Evolutionary conservation across 208 protist genomes (phyloP).

Genomic region (Tetramitus jugosus): DNA sequence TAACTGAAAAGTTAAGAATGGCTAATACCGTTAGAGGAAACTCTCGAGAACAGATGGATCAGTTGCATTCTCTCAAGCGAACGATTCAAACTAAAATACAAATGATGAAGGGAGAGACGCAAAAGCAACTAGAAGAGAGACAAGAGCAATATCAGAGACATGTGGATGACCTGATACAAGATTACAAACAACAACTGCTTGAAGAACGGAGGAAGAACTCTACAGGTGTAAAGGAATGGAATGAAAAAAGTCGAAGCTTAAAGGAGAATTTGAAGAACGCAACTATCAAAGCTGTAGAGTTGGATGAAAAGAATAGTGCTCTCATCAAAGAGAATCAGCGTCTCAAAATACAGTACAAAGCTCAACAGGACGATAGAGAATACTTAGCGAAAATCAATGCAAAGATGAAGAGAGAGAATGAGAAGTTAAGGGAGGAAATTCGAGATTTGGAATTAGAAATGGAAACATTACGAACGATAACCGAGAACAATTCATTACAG

Average conservation of each 20-base stretch:
- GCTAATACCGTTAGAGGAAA: neutral
- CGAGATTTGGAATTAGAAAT: neutral
- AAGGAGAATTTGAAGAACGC: neutral
- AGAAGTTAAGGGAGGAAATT: neutral
- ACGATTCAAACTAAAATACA: constrained; percentile 3
- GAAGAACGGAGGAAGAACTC: neutral
- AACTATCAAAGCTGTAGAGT: neutral
- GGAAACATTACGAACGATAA: neutral
- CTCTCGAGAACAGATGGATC: neutral
- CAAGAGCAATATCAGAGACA: neutral
- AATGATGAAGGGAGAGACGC: neutral
- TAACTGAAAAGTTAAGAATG: neutral
- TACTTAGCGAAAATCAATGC: constrained; percentile 4
- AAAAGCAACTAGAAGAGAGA: neutral
- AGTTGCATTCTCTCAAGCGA: neutral
- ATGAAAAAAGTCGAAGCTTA: neutral
- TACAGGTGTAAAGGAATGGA: neutral
- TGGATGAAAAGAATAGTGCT: neutral
- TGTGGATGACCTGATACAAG: neutral
- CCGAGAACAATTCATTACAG: neutral
- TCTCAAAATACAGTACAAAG: constrained; percentile 15
- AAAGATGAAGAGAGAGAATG: constrained; percentile 18
- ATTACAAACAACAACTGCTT: neutral
- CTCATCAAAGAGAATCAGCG: constrained; percentile 10
- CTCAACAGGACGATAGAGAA: constrained; percentile 21